These are phyloP conservation scores for Podospora bellae-mahoneyi DNA, from an alignment of 495 filamentous ascomycete species.

Conservation along the genomic window DNA sequence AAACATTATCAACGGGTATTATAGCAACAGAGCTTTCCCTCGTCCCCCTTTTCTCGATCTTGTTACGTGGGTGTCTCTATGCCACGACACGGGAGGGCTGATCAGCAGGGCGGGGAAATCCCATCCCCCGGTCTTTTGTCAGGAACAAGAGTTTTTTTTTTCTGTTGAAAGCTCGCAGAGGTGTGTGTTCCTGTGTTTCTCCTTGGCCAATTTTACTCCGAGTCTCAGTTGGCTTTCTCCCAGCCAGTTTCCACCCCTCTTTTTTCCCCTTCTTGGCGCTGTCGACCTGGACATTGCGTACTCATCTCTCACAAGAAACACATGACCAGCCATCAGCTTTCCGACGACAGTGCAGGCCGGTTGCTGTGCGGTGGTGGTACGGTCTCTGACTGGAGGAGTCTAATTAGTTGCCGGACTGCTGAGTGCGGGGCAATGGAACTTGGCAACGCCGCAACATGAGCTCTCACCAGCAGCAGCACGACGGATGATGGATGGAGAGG, in stretches of 20 bases:
- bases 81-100: neutral
- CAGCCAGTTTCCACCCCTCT: neutral
- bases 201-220: conserved; percentile 1
- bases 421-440: neutral
- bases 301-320: neutral
- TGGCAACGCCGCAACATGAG: neutral
- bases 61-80: neutral
- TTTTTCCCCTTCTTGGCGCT: neutral
- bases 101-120: neutral
- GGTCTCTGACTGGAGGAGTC: neutral
- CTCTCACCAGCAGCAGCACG: neutral
- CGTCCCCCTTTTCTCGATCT: neutral
- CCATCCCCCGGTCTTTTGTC: neutral
- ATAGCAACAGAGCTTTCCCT: neutral
- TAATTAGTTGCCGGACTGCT: neutral
- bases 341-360: neutral
- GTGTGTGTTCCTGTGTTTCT: conserved; percentile 3
- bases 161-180: neutral
- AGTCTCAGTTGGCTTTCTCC: neutral
- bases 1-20: neutral
- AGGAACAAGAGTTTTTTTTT: neutral
- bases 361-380: neutral
- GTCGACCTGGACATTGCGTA: neutral
- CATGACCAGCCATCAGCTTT: conserved; percentile 3
- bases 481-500: neutral